Evolutionary conservation across 2,329 filamentous ascomycete genomes (phyloP).

Genomic region (Davidsoniella eucalypti): DNA sequence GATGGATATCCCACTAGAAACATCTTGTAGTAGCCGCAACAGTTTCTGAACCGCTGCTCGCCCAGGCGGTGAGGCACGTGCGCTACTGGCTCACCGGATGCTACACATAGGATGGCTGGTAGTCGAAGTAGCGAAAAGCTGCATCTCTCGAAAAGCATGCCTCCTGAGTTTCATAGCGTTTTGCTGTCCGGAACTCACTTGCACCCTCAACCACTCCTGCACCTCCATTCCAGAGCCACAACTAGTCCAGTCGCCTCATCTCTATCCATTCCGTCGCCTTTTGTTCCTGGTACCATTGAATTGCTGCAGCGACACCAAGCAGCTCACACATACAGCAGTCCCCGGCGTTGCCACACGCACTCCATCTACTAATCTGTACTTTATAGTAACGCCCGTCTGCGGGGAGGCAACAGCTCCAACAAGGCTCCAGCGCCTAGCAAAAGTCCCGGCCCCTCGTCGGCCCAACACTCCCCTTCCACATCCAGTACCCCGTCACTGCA

Average conservation of each 20-base stretch:
- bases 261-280: not conserved
- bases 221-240: not conserved
- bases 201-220: not conserved
- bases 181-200: not conserved
- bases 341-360: too few relatives aligned
- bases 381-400: constrained; percentile 20
- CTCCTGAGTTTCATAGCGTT: constrained; percentile 10
- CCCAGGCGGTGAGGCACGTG: constrained; percentile 11
- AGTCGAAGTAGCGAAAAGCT: constrained; percentile 3
- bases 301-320: too few relatives aligned
- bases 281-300: not conserved
- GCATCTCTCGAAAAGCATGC: constrained; percentile 5
- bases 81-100: constrained; percentile 9
- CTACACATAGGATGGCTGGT: constrained; percentile 7
- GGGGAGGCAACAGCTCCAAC: constrained; percentile 11
- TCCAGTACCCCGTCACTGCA: constrained; percentile 9
- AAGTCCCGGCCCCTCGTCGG: constrained; percentile 33
- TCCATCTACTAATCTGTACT: not conserved
- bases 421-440: constrained; percentile 35
- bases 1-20: too few relatives aligned
- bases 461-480: constrained; percentile 25
- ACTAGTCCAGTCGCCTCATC: too few relatives aligned
- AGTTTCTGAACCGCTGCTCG: too few relatives aligned
- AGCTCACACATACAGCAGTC: too few relatives aligned
- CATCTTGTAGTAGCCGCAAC: too few relatives aligned